phyloP scores from a whole-genome alignment of 2,329 filamentous ascomycete genomes.

The Proliferodiscus dingleyae region DNA sequence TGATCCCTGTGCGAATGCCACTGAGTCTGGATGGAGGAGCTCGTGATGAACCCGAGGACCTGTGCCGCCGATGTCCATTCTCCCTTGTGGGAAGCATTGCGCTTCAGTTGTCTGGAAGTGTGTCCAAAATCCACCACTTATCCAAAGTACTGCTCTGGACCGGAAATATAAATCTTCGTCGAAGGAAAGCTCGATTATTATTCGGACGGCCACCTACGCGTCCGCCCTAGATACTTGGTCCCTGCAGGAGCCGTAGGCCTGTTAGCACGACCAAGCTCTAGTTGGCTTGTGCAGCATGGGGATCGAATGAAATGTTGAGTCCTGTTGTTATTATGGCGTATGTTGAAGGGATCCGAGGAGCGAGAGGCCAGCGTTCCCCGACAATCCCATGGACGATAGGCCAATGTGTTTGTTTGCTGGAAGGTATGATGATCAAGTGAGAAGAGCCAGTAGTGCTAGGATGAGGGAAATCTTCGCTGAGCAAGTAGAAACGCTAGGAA shows the following conservation, averaged over 20 bases:
- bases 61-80: constrained; percentile 11
- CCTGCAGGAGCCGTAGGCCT: constrained; percentile 11
- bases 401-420: constrained; percentile 7
- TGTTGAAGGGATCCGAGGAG: constrained; percentile 8
- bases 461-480: constrained; percentile 1
- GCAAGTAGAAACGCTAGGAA: constrained; percentile 15
- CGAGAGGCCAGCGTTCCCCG: constrained; percentile 17
- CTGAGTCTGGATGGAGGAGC: constrained; percentile 21
- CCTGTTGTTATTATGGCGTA: constrained; percentile 5
- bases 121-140: constrained; percentile 12
- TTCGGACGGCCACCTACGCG: constrained; percentile 17
- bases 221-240: constrained; percentile 15
- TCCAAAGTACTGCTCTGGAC: too few species aligned
- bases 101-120: constrained; percentile 8
- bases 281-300: constrained; percentile 23
- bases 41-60: constrained; percentile 10
- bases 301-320: constrained; percentile 15
- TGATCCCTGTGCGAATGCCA: constrained; percentile 21
- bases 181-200: constrained; percentile 10
- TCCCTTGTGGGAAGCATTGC: constrained; percentile 21
- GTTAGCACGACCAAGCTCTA: constrained; percentile 25
- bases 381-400: constrained; percentile 13
- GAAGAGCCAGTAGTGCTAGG: background rate
- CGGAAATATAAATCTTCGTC: constrained; percentile 12
- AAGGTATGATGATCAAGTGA: constrained; percentile 1